Conservation (phyloP, 1,284 basidiomycete genomes). For the Takashimella tepidaria region DNA sequence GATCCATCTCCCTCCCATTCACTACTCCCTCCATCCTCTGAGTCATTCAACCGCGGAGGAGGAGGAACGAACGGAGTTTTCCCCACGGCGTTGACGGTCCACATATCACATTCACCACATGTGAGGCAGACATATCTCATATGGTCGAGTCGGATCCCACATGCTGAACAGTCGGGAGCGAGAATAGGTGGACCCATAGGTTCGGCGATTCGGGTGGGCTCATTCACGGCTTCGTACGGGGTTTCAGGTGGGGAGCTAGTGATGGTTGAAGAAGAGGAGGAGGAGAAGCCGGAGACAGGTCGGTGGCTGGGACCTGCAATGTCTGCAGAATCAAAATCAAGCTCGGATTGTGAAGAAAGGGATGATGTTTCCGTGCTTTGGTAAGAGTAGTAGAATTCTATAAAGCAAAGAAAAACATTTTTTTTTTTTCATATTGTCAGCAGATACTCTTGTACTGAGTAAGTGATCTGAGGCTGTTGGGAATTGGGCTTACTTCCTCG, state of each 20-base stretch:
- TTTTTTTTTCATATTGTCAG: constrained; percentile 5
- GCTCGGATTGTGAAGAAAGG: constrained; percentile 22
- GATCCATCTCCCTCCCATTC: neutral
- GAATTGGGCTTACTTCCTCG: constrained; percentile 37
- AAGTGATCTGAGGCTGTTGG: too few species aligned
- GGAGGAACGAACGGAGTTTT: constrained; percentile 23
- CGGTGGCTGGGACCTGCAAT: neutral
- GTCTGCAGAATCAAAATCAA: constrained; percentile 8
- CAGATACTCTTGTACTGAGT: neutral
- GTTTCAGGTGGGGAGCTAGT: constrained; percentile 11
- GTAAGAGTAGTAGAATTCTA: constrained; percentile 48
- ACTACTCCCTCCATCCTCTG: neutral
- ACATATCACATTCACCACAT: constrained; percentile 62
- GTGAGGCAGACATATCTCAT: constrained; percentile 81
- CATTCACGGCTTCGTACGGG: constrained; percentile 49
- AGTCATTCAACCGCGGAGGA: neutral
- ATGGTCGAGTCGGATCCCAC: constrained; percentile 64
- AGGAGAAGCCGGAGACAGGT: constrained; percentile 9
- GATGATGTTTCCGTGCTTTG: constrained; percentile 33
- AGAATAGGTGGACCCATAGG: constrained; percentile 55
- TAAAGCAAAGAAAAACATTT: too few species aligned
- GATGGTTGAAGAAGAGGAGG: constrained; percentile 21
- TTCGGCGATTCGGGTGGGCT: constrained; percentile 53
- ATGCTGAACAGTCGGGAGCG: constrained; percentile 74
- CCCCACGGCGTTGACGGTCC: constrained; percentile 32